Base-by-base conservation (phyloP, 331 rosid genomes). In the Quercus lobata region DNA sequence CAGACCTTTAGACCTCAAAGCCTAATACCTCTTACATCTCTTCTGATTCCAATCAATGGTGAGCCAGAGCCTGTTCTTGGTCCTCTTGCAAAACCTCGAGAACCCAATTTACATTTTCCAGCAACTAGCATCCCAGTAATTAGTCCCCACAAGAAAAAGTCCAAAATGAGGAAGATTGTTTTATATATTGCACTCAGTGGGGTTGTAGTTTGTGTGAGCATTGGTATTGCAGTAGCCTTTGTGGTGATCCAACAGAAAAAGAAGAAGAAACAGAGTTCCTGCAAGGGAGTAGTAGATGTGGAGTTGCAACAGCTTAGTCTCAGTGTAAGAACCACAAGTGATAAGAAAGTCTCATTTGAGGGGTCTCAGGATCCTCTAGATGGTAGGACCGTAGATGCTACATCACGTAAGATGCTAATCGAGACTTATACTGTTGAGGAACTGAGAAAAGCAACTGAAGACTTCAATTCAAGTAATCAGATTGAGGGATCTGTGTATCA, bases 291-390 rank as follows among this genome's bases (percentile, higher is more conserved):
- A 80, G 77, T 81, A 5, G 97, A 92, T 24, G 57, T 90, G 84
- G 98, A 92, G 88, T 91, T 92, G 57, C 97, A 95, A 56, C 91
- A 91, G 86, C 92, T 92, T 37, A 89, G 90, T 69, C 93, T 83
- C 30, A 95, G 97, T 73, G 91, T 90, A 34, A 86, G 98, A 90
- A 92, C 96, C 4, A 87, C 91, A 24, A 87, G 94, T 41, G 96
- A 90, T 76, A 92, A 95, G 82, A 95, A 91, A 75, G 91, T 90
- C 21, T 95, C 97, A 18, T 92, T 95, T 72, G 97, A 92, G 41
- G 93, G 90, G 17, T 87, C 92, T 1, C 87, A 83, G 41, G 89
- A 86, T 32, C 61, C 86, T 29, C 78, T 75, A 54, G 92, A 87
- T 14, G 82, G 81, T 80, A 91, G 84, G 18, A 73, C 77, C 10